Base-by-base conservation (phyloP, 116 monocot species). In the Papilionanthe hybrid region DNA sequence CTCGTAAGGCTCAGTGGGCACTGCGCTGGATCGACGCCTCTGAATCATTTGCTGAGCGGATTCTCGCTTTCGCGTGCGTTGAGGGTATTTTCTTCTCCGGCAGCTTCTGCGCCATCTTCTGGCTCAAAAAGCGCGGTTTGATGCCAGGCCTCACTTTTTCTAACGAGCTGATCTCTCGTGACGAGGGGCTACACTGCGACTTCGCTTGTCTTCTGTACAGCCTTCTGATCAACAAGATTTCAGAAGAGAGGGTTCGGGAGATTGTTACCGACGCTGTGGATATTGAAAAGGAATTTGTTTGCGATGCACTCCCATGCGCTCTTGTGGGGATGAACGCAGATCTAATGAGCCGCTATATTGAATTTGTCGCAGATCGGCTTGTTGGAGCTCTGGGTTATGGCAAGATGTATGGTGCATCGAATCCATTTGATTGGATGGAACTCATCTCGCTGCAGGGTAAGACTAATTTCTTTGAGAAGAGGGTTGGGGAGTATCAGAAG, bases 351-450 rank as follows among this genome's bases (percentile, higher is more conserved):
- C 90, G 89, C 75, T 96, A 96, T 75, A 91, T 96, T 17, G 90
- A 93, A 79, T 93, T 96, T 65, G 96, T 91, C 28, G 96, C 93
- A 7, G 93, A 96, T 45, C 80, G 93, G 42, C 78, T 96, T 11
- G 77, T 96, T 1, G 82, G 81, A 20, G 85, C 93, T 2, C 57
- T 96, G 44, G 93, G 93, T 4, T 80, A 78, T 76, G 81, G 50
- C 28, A 96, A 93, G 81, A 32, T 93, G 43, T 93, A 93, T 72
- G 83, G 79, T 18, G 90, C 72, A 11, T 45, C 83, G 8, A 93
- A 96, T 28, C 96, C 96, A 5, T 96, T 96, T 58, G 93, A 96
- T 78, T 96, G 90, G 91, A 96, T 96, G 96, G 96, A 96, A 84
- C 76, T 96, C 9, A 96, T 96, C n/a, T 93, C 93, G 9, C 78